A percentile compares a stretch with the other conserved stretches of the same genome.
These are phyloP conservation scores for Thymus quinquecostatus DNA, from an alignment of 257 asterid genomes.

Conservation along the genomic window DNA sequence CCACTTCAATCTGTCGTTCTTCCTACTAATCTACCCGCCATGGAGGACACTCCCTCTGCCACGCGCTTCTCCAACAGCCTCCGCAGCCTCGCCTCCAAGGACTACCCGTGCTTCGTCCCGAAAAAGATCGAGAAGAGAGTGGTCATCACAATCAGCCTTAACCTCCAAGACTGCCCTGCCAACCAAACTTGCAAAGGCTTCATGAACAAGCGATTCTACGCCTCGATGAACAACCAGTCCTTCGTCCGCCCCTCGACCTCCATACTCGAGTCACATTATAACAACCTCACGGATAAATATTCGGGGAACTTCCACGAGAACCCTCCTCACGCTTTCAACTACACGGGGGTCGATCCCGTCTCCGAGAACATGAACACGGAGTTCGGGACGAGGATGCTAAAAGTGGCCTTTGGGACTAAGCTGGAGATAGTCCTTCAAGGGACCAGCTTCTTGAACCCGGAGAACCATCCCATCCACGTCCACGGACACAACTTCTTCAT, in stretches of 20 bases:
- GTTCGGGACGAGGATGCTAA: slow-evolving; percentile 53
- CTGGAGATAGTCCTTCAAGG: slow-evolving; percentile 76
- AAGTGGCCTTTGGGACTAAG: slow-evolving; percentile 55
- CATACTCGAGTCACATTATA: slow-evolving; percentile 61
- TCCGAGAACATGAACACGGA: slow-evolving; percentile 66
- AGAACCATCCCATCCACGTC: slow-evolving; percentile 79
- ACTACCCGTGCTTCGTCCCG: slow-evolving; percentile 77
- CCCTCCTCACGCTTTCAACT: slow-evolving; percentile 60
- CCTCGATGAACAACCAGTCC: slow-evolving; percentile 85
- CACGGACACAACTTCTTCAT: slow-evolving; percentile 82
- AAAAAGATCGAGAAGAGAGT: slow-evolving; percentile 49
- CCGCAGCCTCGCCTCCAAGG: slow-evolving; percentile 54
- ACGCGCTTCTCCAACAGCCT: slow-evolving; percentile 44
- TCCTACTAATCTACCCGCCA: slow-evolving; percentile 70
- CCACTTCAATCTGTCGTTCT: slow-evolving; percentile 36
- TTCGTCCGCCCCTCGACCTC: slow-evolving; percentile 61
- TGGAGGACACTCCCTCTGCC: slow-evolving; percentile 66
- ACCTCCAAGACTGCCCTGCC: slow-evolving; percentile 75
- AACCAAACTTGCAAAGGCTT: slow-evolving; percentile 67
- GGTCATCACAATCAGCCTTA: slow-evolving; percentile 58
- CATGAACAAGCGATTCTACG: slow-evolving; percentile 54
- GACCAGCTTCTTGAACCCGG: slow-evolving; percentile 60
- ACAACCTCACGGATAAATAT: slow-evolving; percentile 25
- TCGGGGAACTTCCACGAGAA: slow-evolving; percentile 54
- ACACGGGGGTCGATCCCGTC: slow-evolving; percentile 63